Evolutionary conservation across 2,329 filamentous ascomycete genomes (phyloP).

Genomic region (Westerdykella ornata): DNA sequence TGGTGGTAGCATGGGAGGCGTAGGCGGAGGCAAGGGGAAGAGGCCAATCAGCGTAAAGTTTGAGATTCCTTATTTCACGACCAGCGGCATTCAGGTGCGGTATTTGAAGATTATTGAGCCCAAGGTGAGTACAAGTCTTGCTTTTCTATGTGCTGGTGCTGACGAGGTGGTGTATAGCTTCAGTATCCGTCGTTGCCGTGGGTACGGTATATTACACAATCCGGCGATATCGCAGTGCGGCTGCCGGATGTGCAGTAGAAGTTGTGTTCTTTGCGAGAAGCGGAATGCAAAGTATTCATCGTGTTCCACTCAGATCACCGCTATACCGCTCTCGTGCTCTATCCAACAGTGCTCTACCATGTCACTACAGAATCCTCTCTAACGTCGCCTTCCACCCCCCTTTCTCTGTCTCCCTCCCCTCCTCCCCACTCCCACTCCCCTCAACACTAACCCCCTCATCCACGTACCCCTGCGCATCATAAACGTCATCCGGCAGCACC

Average conservation of each 20-base stretch:
- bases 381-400: slow-evolving; percentile 30
- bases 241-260: slow-evolving; percentile 76
- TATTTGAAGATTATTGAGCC: slow-evolving; percentile 99
- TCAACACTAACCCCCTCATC: slow-evolving; percentile 25
- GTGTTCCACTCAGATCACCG: no score
- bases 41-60: slow-evolving; percentile 98
- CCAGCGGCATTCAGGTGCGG: slow-evolving; percentile 93
- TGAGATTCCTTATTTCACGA: slow-evolving; percentile 99
- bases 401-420: slow-evolving; percentile 21
- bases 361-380: slow-evolving; percentile 25
- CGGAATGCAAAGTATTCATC: no score
- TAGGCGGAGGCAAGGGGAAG: slow-evolving; percentile 77
- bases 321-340: no score
- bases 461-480: slow-evolving; percentile 24
- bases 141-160: slow-evolving; percentile 3
- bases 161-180: slow-evolving; percentile 50
- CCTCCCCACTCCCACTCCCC: slow-evolving; percentile 21
- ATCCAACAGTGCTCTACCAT: no score
- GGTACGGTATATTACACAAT: slow-evolving; percentile 98
- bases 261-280: background rate
- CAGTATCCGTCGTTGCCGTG: slow-evolving; percentile 98
- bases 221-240: slow-evolving; percentile 89
- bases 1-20: slow-evolving; percentile 91
- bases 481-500: slow-evolving; percentile 37
- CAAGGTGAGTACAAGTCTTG: slow-evolving; percentile 62